A percentile compares a stretch with the other conserved stretches of the same genome.
Evolutionary conservation across 495 filamentous ascomycete species (phyloP).

Genomic region (Lepidopterella palustris): DNA sequence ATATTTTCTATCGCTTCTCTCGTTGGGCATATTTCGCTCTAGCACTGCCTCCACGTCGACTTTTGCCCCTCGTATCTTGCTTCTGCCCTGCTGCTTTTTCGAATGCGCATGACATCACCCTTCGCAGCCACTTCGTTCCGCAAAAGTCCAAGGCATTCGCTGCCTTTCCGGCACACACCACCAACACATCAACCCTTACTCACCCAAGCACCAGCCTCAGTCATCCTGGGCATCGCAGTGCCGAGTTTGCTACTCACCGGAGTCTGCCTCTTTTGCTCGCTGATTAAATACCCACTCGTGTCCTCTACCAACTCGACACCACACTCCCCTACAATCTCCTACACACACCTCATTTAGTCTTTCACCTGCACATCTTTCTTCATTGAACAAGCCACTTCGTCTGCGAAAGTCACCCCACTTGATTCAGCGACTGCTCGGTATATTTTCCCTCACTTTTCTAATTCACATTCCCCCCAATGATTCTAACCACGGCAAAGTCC

Average conservation of each 20-base stretch:
- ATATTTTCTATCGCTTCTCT: neutral
- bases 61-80: neutral
- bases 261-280: neutral
- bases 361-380: constrained; percentile 20
- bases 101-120: constrained; percentile 4
- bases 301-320: neutral
- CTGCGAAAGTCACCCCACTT: constrained; percentile 16
- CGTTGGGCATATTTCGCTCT: neutral
- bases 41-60: neutral
- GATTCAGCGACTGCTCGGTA: constrained; percentile 13
- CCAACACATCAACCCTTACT: neutral
- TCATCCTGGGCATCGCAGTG: neutral
- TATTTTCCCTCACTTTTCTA: neutral
- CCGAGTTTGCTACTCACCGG: neutral
- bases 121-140: neutral
- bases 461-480: neutral
- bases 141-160: neutral
- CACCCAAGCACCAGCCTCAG: neutral
- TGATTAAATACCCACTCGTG: neutral
- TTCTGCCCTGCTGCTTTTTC: neutral
- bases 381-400: constrained; percentile 14
- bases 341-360: constrained; percentile 8
- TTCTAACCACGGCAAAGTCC: neutral
- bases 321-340: neutral
- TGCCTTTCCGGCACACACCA: constrained; percentile 1